phyloP scores from a whole-genome alignment of 495 filamentous ascomycete genomes.

The Aspergillus hancockii region DNA sequence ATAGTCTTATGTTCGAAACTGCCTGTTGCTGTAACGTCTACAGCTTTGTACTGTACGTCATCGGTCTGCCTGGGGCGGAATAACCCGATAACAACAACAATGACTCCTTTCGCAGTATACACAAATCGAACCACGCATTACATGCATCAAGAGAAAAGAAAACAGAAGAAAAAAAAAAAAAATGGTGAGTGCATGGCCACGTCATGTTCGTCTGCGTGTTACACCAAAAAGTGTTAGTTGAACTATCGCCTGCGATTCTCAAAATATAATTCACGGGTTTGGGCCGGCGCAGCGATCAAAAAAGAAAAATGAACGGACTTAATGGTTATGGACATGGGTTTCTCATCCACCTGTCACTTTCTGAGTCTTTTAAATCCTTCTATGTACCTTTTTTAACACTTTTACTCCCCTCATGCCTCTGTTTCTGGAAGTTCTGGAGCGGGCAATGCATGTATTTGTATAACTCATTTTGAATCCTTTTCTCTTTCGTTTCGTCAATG shows the following conservation, averaged over 20 bases:
- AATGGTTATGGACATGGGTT: conserved; percentile 13
- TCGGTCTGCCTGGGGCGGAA: conserved; percentile 17
- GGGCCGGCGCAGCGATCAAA: conserved; percentile 17
- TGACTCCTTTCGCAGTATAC: background rate
- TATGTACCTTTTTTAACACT: conserved; percentile 19
- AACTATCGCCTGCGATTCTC: conserved; percentile 3
- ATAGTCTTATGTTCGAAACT: conserved; percentile 9
- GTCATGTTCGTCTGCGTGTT: background rate
- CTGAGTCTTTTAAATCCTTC: conserved; percentile 19
- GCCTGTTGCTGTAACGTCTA: conserved; percentile 10
- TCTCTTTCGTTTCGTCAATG: conserved; percentile 26
- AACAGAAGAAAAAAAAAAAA: background rate
- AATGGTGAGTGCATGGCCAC: background rate
- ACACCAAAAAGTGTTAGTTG: conserved; percentile 4
- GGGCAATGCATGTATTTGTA: conserved; percentile 49
- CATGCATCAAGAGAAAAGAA: background rate
- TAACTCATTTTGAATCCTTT: conserved; percentile 32
- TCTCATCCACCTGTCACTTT: conserved; percentile 14
- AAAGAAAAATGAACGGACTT: conserved; percentile 5
- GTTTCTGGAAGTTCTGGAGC: conserved; percentile 34
- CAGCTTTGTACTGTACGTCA: conserved; percentile 3
- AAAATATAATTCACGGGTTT: conserved; percentile 6
- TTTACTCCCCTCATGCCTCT: conserved; percentile 23
- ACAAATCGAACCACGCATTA: background rate
- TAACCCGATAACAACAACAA: background rate